Conservation (phyloP, 768 basidiomycete species). For the Auriscalpium microsporum region DNA sequence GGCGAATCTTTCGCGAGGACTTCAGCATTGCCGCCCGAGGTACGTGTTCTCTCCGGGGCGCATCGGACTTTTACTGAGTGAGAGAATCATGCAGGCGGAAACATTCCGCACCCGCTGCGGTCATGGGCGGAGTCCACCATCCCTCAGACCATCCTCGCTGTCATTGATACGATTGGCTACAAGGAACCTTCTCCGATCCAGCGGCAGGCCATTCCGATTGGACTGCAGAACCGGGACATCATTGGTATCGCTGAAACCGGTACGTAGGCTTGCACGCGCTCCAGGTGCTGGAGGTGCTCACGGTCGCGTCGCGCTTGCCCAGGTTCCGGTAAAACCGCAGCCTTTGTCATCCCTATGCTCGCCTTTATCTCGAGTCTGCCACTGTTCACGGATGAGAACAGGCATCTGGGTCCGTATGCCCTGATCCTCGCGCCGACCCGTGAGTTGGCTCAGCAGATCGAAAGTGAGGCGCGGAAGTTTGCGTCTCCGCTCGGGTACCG, state of each 20-base stretch:
- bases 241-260: slow-evolving; percentile 99
- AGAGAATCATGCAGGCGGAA: slow-evolving; percentile 51
- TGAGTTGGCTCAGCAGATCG: slow-evolving; percentile 96
- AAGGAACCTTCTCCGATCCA: slow-evolving; percentile 97
- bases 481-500: slow-evolving; percentile 83
- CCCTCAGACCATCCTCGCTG: slow-evolving; percentile 65
- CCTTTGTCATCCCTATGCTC: slow-evolving; percentile 97
- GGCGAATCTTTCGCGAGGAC: slow-evolving; percentile 98
- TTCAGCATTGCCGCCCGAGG: slow-evolving; percentile 94
- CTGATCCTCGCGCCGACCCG: slow-evolving; percentile 95
- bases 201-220: slow-evolving; percentile 98
- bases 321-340: slow-evolving; percentile 99
- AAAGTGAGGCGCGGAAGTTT: slow-evolving; percentile 87
- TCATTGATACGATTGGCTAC: slow-evolving; percentile 90
- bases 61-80: background rate
- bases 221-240: slow-evolving; percentile 90
- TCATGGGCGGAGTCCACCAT: slow-evolving; percentile 88
- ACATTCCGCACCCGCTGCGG: slow-evolving; percentile 88
- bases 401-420: slow-evolving; percentile 89
- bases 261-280: slow-evolving; percentile 25
- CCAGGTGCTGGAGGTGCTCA: too few species aligned
- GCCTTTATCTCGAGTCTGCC: slow-evolving; percentile 86
- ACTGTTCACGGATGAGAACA: slow-evolving; percentile 82
- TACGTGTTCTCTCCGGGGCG: slow-evolving; percentile 22
- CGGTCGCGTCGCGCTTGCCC: background rate